Percentiles rank a stretch among this genome's conserved stretches.
Evolutionary conservation across 148 eudicot species (phyloP).

Genomic region (Nyssa sinensis): DNA sequence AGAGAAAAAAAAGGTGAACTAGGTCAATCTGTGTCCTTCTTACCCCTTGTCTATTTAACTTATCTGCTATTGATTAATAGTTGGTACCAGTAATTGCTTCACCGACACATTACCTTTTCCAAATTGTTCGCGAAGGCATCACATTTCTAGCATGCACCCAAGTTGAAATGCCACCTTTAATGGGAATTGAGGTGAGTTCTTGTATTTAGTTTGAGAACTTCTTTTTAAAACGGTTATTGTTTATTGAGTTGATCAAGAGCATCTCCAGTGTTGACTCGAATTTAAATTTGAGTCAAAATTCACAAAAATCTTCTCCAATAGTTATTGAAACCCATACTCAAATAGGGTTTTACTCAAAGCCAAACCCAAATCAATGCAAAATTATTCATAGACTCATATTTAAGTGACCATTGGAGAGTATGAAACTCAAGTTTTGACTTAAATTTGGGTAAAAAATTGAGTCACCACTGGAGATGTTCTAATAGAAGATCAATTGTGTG

Average conservation of each 20-base stretch:
- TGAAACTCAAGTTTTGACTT: too few species aligned
- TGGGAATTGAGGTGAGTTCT: conserved; percentile 87
- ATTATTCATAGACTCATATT: too few species aligned
- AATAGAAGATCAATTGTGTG: background rate
- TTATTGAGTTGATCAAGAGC: background rate
- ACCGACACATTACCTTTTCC: conserved; percentile 94
- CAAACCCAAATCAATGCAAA: too few species aligned
- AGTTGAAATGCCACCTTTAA: conserved; percentile 97
- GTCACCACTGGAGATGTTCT: background rate
- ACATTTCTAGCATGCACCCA: conserved; percentile 91
- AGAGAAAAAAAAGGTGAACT: too few species aligned
- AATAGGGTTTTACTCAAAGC: too few species aligned
- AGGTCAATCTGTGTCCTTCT: background rate
- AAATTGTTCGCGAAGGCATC: conserved; percentile 84
- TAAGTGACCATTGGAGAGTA: too few species aligned
- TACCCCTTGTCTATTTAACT: background rate
- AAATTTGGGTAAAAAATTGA: too few species aligned
- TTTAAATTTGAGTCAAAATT: too few species aligned
- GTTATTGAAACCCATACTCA: too few species aligned
- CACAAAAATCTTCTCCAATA: too few species aligned
- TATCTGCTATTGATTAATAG: conserved; percentile 36
- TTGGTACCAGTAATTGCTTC: conserved; percentile 82
- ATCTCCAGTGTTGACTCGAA: too few species aligned
- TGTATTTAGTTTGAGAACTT: background rate
- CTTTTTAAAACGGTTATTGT: background rate